Evolutionary conservation across 805 yeast species (phyloP).

Genomic region (Wickerhamiella nectarea): DNA sequence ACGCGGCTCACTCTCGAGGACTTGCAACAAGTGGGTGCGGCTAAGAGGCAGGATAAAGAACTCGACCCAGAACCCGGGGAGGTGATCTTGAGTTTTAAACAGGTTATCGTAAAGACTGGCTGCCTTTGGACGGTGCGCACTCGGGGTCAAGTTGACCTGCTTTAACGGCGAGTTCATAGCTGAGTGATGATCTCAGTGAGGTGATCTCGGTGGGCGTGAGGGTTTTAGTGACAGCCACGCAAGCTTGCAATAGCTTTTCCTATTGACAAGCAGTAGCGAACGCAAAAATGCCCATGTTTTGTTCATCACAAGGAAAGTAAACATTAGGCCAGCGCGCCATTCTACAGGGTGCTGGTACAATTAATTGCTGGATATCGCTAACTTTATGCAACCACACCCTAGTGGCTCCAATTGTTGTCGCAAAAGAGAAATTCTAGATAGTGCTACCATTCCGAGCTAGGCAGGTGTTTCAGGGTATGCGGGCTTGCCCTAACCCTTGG

Average conservation of each 20-base stretch:
- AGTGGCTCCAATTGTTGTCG: too few relatives aligned
- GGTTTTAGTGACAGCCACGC: too few relatives aligned
- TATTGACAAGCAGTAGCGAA: too few relatives aligned
- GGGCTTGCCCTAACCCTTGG: constrained; percentile 8
- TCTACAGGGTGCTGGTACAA: too few relatives aligned
- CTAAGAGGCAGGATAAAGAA: constrained; percentile 23
- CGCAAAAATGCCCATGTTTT: too few relatives aligned
- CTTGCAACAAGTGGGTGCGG: constrained; percentile 14
- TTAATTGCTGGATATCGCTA: too few relatives aligned
- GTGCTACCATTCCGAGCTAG: too few relatives aligned
- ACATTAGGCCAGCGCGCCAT: too few relatives aligned
- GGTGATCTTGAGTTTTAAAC: constrained; percentile 18
- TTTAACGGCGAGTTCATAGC: constrained; percentile 17
- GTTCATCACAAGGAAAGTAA: too few relatives aligned
- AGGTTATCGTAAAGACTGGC: constrained; percentile 24
- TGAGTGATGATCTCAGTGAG: background rate
- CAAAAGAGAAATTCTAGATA: too few relatives aligned
- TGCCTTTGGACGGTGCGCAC: constrained; percentile 25
- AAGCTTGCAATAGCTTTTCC: too few relatives aligned
- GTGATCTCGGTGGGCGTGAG: background rate
- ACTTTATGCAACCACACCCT: too few relatives aligned
- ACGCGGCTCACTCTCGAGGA: constrained; percentile 11
- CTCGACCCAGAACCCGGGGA: constrained; percentile 27
- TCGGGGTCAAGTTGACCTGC: constrained; percentile 20
- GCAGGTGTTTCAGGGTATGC: background rate